These are phyloP conservation scores for Acacia pycnantha DNA, from an alignment of 331 rosid species.

Conservation along the genomic window DNA sequence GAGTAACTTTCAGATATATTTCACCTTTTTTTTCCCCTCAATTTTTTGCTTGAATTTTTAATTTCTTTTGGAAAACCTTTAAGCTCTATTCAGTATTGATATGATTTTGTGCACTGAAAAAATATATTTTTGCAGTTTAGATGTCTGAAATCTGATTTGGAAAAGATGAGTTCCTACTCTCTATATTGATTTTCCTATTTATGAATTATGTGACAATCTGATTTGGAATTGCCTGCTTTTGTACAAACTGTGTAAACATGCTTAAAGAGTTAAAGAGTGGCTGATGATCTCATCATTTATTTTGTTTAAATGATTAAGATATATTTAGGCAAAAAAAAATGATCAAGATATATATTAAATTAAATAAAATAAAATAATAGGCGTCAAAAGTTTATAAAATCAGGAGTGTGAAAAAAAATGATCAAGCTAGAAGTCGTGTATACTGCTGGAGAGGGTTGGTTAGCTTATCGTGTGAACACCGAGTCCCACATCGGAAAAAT, in stretches of 20 bases:
- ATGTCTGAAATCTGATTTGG: slow-evolving; percentile 10
- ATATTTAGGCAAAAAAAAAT: too few relatives aligned
- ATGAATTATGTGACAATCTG: slow-evolving; percentile 4
- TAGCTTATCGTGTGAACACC: too few relatives aligned
- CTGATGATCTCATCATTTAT: slow-evolving; percentile 23
- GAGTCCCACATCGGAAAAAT: too few relatives aligned
- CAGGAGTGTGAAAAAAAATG: too few relatives aligned
- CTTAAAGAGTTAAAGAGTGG: slow-evolving; percentile 23
- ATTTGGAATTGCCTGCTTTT: neutral
- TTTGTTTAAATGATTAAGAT: too few relatives aligned
- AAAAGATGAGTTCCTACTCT: slow-evolving; percentile 7
- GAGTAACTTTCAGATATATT: neutral
- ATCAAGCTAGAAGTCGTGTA: too few relatives aligned
- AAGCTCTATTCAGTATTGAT: neutral
- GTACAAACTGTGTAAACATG: slow-evolving; percentile 15
- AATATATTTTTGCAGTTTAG: neutral
- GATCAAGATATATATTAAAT: too few relatives aligned
- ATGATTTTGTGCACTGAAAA: neutral
- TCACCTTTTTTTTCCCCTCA: neutral
- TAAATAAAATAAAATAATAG: too few relatives aligned
- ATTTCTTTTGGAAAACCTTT: neutral
- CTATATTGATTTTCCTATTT: slow-evolving; percentile 9
- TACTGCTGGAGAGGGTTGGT: too few relatives aligned
- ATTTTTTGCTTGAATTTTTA: neutral
- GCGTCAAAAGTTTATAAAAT: too few relatives aligned